phyloP scores from a whole-genome alignment of 352 stramenopile genomes.

The Pythium graminicola region DNA sequence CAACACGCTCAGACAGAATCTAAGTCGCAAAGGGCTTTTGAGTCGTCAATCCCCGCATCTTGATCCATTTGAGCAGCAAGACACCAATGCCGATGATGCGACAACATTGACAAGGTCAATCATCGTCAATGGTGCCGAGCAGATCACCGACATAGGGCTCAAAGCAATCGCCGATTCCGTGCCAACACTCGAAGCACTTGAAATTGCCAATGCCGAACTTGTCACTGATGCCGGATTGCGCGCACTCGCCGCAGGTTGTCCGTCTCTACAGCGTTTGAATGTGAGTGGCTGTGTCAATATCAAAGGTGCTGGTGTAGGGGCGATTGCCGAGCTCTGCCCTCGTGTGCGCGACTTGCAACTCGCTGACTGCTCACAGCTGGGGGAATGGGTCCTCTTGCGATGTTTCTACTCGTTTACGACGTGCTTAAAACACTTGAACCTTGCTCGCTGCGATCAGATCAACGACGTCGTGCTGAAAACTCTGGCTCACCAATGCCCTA shows the following conservation, averaged over 20 bases:
- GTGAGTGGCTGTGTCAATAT: constrained; percentile 39
- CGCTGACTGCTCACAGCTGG: constrained; percentile 48
- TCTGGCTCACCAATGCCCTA: constrained; percentile 59
- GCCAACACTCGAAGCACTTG: constrained; percentile 45
- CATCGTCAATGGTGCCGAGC: constrained; percentile 55
- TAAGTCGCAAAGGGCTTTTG: constrained; percentile 19
- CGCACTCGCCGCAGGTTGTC: constrained; percentile 41
- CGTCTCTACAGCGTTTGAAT: constrained; percentile 43
- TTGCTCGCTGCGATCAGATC: constrained; percentile 78
- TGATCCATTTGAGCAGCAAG: background rate
- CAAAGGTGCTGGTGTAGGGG: constrained; percentile 50
- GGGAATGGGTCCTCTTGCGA: constrained; percentile 63
- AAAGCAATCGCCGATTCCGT: constrained; percentile 43
- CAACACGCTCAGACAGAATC: constrained; percentile 15
- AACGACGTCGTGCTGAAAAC: constrained; percentile 81
- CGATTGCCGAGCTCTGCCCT: constrained; percentile 54
- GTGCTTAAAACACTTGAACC: constrained; percentile 38
- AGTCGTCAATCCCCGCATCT: background rate
- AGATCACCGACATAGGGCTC: constrained; percentile 56
- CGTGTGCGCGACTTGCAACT: constrained; percentile 33
- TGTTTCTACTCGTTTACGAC: constrained; percentile 52
- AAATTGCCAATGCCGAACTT: constrained; percentile 35
- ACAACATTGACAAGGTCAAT: constrained; percentile 31
- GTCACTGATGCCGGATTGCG: constrained; percentile 58
- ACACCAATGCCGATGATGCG: constrained; percentile 5